Base-by-base conservation (phyloP, 225 moss, liverwort and hornwort species). In the Antitrichia curtipendula region DNA sequence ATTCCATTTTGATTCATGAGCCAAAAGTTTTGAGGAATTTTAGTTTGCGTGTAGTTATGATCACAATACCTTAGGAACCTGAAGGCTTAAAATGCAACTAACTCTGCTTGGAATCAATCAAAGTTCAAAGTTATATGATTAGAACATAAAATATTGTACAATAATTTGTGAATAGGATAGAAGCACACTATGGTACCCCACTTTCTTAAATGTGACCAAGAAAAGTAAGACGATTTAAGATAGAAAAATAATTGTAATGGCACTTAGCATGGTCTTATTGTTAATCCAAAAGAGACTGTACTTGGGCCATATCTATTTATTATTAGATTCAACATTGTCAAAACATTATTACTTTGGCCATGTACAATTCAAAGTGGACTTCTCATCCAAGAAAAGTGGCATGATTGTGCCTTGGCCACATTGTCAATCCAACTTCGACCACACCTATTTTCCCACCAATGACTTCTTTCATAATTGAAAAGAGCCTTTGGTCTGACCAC, bases 401-500 rank as follows among this genome's bases (percentile, higher is more conserved):
- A 71, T n/a, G n/a, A n/a, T n/a, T 10, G 18, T 47, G 3, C 31
- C 7, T 47, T 47, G 4, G 4, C 2, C 7, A 47, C 0, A 47
- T n/a, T n/a, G 7, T 11, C 11, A 73, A 31, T 1, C 29, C 31
- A 73, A 47, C 7, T 47, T 73, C 1, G 2, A 29, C 73, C 11
- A 31, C 3, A 0, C 11, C 1, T 29, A 19, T 73, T 2, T 29
- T 0, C 23, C 22, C 4, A 68, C 38, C 38, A 38, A 22, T 38
- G 12, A 21, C 6, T 12, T 41, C 11, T 49, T 41, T 31, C 7
- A 49, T 74, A 19, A 19, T 19, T 74, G 7, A 32, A 74, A 7
- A 43, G 1, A 17, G 4, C 4, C 36, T 69, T 40, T 0, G 4
- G 13, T 38, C 5, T 0, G 2, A 1, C 13, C 3, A 0, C 18